Base-by-base conservation (phyloP, 371 early-diverging fungal species). In the Chytridium lagenaria region DNA sequence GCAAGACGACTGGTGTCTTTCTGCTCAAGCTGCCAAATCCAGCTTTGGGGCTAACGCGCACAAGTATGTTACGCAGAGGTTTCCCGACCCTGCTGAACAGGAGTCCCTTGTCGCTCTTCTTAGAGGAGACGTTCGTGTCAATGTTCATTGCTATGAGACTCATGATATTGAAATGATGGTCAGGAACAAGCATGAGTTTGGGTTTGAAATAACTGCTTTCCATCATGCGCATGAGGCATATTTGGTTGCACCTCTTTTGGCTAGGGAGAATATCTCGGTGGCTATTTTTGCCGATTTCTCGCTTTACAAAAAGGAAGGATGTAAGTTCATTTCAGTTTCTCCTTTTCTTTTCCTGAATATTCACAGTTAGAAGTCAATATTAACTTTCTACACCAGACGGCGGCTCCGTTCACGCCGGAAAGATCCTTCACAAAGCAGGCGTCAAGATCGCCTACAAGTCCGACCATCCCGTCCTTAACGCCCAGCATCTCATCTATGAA, bases 161-260 rank as follows among this genome's bases (percentile, higher is more conserved):
- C 65, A 82, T 50, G 82, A 82, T 40, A 28, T 80, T 5, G 79
- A 81, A 77, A 90, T 91, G 52, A 86, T 93, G 86, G 77, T 94
- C 61, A 88, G 93, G 30, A 86, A 88, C 69, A 87, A 91, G 22
- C 78, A 88, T 63, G 92, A 94, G 78, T 94, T 88, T 80, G 87
- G 87, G 70, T 91, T 93, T 77, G 88, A 85, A 28, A 91, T 94
- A 55, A 64, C 85, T 1, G 89, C 94, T 5, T 90, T 94, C 80
- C 94, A 94, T 73, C 94, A 94, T 77, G 94, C 91, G 26, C 77
- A 91, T 31, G 91, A 91, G 67, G 94, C 94, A 1, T 92, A 92
- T 76, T 84, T 88, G 50, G 83, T 92, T 30, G 90, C 92, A 1
- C 86, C 82, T 26, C 82, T 91, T 34, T 79, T 93, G 5, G 87